Conservation (phyloP, 2,329 filamentous ascomycete genomes). For the Aspergillus bombycis region DNA sequence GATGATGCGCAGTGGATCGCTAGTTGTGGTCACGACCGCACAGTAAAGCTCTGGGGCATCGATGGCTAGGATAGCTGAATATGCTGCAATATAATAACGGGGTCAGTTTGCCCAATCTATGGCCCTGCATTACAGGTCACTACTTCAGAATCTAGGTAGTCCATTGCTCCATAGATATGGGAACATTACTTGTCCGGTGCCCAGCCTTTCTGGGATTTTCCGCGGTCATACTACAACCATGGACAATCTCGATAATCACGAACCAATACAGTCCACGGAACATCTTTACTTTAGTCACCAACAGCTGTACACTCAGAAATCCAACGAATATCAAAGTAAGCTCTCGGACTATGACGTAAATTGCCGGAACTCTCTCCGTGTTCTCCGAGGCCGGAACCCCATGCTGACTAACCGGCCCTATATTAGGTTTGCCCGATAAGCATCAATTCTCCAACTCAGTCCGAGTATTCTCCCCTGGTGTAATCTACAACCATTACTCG, state of each 20-base stretch:
- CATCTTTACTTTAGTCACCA: neutral
- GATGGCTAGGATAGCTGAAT: slow-evolving; percentile 52
- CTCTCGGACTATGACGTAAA: slow-evolving; percentile 11
- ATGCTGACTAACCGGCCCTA: slow-evolving; percentile 13
- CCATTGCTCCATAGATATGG: neutral
- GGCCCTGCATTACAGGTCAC: neutral
- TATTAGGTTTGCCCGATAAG: slow-evolving; percentile 8
- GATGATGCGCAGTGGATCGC: slow-evolving; percentile 88
- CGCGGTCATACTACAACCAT: neutral
- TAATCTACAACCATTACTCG: neutral
- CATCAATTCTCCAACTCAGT: slow-evolving; percentile 1
- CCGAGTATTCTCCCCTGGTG: neutral
- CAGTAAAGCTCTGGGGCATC: slow-evolving; percentile 93
- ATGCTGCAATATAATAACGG: neutral
- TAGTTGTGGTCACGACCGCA: slow-evolving; percentile 90
- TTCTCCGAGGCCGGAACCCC: neutral
- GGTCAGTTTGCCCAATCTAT: neutral
- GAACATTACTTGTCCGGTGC: neutral
- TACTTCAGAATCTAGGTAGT: neutral
- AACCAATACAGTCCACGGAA: neutral
- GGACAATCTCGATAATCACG: neutral
- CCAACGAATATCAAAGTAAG: neutral
- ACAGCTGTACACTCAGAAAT: neutral
- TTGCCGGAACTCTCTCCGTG: neutral
- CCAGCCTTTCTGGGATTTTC: neutral